Conservation (phyloP, 495 filamentous ascomycete genomes). For the Daldinia bambusicola region DNA sequence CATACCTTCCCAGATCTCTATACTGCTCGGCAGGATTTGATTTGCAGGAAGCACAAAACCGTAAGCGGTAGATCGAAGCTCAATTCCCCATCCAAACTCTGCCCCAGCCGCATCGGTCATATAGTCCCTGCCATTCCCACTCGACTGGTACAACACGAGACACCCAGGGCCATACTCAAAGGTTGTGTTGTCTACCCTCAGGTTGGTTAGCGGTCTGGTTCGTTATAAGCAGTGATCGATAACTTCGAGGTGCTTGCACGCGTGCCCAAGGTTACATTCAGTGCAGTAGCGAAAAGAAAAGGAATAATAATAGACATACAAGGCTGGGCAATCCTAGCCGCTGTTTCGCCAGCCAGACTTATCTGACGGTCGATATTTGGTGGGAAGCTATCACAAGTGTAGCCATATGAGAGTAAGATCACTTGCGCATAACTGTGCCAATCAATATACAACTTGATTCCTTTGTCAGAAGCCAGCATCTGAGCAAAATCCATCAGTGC, state of each 20-base stretch:
- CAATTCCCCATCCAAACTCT: slow-evolving; percentile 65
- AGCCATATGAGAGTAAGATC: slow-evolving; percentile 51
- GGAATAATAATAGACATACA: slow-evolving; percentile 28
- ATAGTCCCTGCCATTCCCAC: slow-evolving; percentile 66
- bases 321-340: slow-evolving; percentile 55
- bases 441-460: slow-evolving; percentile 70
- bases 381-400: slow-evolving; percentile 51
- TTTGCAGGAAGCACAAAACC: slow-evolving; percentile 68
- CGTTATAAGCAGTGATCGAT: neutral
- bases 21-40: slow-evolving; percentile 63
- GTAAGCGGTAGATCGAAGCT: slow-evolving; percentile 58
- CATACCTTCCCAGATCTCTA: slow-evolving; percentile 67
- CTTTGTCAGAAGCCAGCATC: slow-evolving; percentile 52
- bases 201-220: neutral
- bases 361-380: slow-evolving; percentile 61
- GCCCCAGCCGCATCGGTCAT: slow-evolving; percentile 60
- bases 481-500: slow-evolving; percentile 49
- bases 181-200: slow-evolving; percentile 52
- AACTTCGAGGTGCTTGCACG: no score
- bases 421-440: slow-evolving; percentile 69
- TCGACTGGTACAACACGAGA: slow-evolving; percentile 67
- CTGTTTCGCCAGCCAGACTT: slow-evolving; percentile 51
- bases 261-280: neutral
- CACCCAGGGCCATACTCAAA: slow-evolving; percentile 67
- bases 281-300: no score